Percentiles rank a stretch among this genome's conserved stretches.
phyloP scores from a whole-genome alignment of 2,329 filamentous ascomycete species.

The Xylaria sp. region DNA sequence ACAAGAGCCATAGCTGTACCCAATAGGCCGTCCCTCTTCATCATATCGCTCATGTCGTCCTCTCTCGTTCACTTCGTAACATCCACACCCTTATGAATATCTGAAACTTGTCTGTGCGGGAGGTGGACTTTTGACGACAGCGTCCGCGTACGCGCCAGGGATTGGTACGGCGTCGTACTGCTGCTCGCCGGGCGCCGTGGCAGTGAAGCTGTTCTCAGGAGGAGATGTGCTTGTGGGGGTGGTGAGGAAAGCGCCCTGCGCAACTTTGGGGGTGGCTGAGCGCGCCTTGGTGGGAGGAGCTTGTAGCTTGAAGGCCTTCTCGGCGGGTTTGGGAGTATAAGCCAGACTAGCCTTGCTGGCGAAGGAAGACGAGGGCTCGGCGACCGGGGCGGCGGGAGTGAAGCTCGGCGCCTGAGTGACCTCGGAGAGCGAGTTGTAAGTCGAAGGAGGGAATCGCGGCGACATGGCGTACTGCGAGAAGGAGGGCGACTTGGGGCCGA shows the following conservation, averaged over 20 bases:
- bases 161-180: slow-evolving; percentile 89
- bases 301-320: slow-evolving; percentile 84
- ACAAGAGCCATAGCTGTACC: background rate
- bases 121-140: slow-evolving; percentile 63
- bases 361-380: slow-evolving; percentile 72
- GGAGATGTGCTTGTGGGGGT: slow-evolving; percentile 56
- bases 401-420: slow-evolving; percentile 59
- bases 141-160: slow-evolving; percentile 79
- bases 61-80: slow-evolving; percentile 10
- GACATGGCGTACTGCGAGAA: slow-evolving; percentile 66
- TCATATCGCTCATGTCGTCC: slow-evolving; percentile 2
- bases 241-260: slow-evolving; percentile 69
- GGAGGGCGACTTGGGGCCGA: slow-evolving; percentile 74
- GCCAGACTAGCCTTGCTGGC: slow-evolving; percentile 54
- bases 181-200: slow-evolving; percentile 80
- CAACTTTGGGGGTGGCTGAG: slow-evolving; percentile 76
- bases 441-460: slow-evolving; percentile 68
- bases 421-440: slow-evolving; percentile 62
- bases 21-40: background rate
- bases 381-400: slow-evolving; percentile 62
- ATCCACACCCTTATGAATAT: slow-evolving; percentile 27
- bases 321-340: slow-evolving; percentile 40
- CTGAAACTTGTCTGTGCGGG: slow-evolving; percentile 58
- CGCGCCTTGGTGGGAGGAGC: slow-evolving; percentile 83
- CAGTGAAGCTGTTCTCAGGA: slow-evolving; percentile 53